Evolutionary conservation across 2,329 filamentous ascomycete species (phyloP), one percentile per base, ranked within the genome.

Genomic region (Huntiella abstrusa): DNA sequence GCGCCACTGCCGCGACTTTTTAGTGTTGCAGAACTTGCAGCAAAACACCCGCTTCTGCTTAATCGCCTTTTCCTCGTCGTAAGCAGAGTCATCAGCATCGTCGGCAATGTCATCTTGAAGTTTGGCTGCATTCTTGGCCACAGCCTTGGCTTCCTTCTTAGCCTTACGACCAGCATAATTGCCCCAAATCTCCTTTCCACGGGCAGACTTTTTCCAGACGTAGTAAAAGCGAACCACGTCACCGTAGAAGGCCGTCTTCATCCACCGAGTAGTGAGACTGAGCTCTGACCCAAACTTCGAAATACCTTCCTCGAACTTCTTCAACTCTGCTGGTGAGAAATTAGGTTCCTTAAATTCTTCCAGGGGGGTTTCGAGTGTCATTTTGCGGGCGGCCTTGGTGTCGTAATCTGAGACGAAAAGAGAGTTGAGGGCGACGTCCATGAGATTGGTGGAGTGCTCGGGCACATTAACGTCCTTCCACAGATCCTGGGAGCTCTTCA

Each of bases 211-310:
- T 65, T 98, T 98, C 91, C 91, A 98, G 53, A 83, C 83, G 59
- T 98, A 98, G 62, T 96, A 98, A 58, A 83, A 92, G 3, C 91
- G 82, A 19, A 93, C 85, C 51, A 95, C 80, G 49, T 84, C 75
- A 33, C 50, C 51, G 51, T 86, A 77, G 36, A 75, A 76, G 54
- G 91, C 75, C 0, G 80, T 83, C 60, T 85, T 87, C 55, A 95
- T 83, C 59, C 94, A 83, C 54, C 82, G 78, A 53, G 79, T 85
- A 50, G 96, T 80, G 41, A 73, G 72, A 53, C 84, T 74, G 55
- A 93, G 76, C 62, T 98, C 91, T 0, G 88, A 95, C 16, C 91
- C 91, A 57, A 80, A 93, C 58, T 91, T 94, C 41, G 74, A 66
- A 8, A 98, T 83, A 36, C 75, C 91, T 57, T 95, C 87, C 57